These are phyloP conservation scores for Pseudomassariella vexata DNA, from an alignment of 2,329 filamentous ascomycete species.

Conservation along the genomic window DNA sequence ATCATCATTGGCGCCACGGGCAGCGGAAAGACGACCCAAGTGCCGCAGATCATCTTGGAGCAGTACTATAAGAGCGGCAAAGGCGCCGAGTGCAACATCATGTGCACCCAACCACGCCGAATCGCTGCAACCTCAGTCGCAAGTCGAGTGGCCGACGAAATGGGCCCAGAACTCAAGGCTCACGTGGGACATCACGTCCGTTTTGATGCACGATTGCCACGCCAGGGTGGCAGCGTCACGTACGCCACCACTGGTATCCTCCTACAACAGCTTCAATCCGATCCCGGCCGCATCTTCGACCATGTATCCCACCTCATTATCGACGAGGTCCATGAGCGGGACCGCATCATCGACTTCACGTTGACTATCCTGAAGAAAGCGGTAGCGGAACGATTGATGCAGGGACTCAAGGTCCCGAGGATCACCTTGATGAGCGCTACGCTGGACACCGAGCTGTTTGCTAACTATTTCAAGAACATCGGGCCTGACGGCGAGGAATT, in stretches of 20 bases:
- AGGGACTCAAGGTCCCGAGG: not conserved
- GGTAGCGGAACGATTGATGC: not conserved
- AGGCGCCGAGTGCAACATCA: not conserved
- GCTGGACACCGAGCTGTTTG: not conserved
- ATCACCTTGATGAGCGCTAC: not conserved
- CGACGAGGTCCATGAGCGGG: constrained; percentile 2
- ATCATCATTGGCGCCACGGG: not conserved
- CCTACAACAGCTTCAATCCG: not conserved
- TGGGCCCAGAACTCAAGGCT: not conserved
- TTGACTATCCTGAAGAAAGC: not conserved
- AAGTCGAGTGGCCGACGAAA: not conserved
- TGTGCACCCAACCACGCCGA: not conserved
- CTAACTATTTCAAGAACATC: not conserved
- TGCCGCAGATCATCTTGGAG: not conserved
- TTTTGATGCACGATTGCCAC: constrained; percentile 1
- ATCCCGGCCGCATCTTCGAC: not conserved
- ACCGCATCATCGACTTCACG: not conserved
- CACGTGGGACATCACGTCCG: not conserved
- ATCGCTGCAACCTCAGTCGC: not conserved
- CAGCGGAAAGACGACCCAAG: not conserved
- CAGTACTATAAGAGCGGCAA: not conserved
- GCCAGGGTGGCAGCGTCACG: not conserved
- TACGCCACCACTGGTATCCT: not conserved
- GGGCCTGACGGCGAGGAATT: too few species aligned
- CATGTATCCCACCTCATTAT: too few species aligned